Percentiles rank a stretch among this genome's conserved stretches.
phyloP scores from a whole-genome alignment of 2,329 filamentous ascomycete genomes.

The Ceratocystis eucalypticola region DNA sequence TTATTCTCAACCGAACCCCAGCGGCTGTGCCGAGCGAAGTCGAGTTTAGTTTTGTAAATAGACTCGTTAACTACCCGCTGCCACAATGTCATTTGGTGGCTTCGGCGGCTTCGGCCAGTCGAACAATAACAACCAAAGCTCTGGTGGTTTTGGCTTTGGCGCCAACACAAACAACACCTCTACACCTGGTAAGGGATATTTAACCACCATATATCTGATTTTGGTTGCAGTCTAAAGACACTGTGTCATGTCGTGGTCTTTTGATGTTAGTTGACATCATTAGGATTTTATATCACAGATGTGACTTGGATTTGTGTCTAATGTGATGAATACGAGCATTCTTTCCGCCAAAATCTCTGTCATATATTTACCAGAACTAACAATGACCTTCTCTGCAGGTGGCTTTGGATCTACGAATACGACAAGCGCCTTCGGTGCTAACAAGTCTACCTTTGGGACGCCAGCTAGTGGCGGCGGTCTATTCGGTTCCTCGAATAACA shows the following conservation, averaged over 20 bases:
- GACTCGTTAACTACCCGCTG: neutral
- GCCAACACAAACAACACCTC: slow-evolving; percentile 28
- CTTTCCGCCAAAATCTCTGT: neutral
- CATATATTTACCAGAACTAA: slow-evolving; percentile 9
- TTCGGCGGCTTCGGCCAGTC: slow-evolving; percentile 36
- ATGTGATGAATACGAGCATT: too few species aligned
- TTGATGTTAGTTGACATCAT: neutral
- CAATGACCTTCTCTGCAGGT: slow-evolving; percentile 19
- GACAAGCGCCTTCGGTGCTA: slow-evolving; percentile 28
- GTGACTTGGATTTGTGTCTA: too few species aligned
- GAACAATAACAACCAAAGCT: slow-evolving; percentile 32
- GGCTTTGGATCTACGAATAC: slow-evolving; percentile 23
- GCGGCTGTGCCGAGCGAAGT: neutral
- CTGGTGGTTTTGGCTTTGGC: slow-evolving; percentile 30
- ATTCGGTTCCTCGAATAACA: slow-evolving; percentile 28
- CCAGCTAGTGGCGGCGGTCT: slow-evolving; percentile 24
- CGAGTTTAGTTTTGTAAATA: neutral
- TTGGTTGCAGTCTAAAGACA: neutral
- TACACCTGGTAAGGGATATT: slow-evolving; percentile 20
- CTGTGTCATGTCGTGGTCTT: neutral
- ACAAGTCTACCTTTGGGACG: slow-evolving; percentile 39
- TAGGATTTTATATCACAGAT: too few species aligned
- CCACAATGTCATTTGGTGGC: slow-evolving; percentile 42
- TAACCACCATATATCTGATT: neutral
- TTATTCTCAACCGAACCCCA: too few species aligned